Base-by-base conservation (phyloP, 129 eudicot species). In the Dittrichia graveolens region DNA sequence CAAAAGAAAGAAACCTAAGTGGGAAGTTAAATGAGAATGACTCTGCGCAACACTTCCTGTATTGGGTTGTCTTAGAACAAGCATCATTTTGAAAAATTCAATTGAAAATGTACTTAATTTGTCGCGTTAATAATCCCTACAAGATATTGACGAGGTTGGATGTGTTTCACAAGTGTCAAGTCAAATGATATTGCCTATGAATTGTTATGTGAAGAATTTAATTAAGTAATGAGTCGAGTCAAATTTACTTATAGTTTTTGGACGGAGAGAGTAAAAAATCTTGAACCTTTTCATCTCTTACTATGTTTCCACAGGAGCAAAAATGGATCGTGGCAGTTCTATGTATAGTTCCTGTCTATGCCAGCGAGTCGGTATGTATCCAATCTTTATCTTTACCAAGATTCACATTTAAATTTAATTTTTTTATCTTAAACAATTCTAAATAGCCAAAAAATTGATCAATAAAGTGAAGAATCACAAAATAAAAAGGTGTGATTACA, bases 261-360 rank as follows among this genome's bases (percentile, higher is more conserved):
- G 46, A 65, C 14, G 8, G 5, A 31, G 38, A 39, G 55, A 18
- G 13, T 44, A 13, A 50, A 38, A 49, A 14, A 15, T 8, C 8
- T 8, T 45, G 37, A 11, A 34, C 69, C 44, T 16, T 40, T 67
- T 4, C 34, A 12, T 19, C 14, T 57, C 9, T 67, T 8, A 41
- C 14, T 40, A 53, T 61, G 77, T 16, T 76, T 67, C 38, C 46
- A 16, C 86, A 90, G 99, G 99, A 90, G 85, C 99, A 94, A 78
- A 94, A 90, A 77, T 94, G 99, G 99, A 83, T 94, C 55, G 99
- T 90, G 69, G 93, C 75, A 38, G 96, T 94, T 83, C 78, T 94
- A 19, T 81, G 88, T 60, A 94, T 94, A 84, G 99, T 94, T 79
- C 99, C 99, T 16, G 76, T 86, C 35, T 94, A 94, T 83, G 91